Evolutionary conservation across 176 grass and related monocot species (phyloP).

Genomic region (Panicum miliaceum): DNA sequence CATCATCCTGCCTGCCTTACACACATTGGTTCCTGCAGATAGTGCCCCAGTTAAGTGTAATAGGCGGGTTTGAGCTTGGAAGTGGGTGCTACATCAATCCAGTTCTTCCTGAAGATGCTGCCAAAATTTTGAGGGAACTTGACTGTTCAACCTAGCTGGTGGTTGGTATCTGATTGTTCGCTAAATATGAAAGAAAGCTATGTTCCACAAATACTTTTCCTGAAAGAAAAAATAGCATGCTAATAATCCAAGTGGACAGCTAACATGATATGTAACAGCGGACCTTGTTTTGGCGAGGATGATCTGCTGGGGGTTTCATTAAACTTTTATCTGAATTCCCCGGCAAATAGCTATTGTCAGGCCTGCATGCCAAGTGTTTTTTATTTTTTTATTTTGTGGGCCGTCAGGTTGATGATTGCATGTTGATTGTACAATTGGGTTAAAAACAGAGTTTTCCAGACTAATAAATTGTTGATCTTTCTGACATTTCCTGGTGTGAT

Average conservation of each 20-base stretch:
- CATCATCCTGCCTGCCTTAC: constrained; percentile 55
- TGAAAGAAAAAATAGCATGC: neutral
- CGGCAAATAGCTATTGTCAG: neutral
- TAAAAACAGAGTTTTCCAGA: neutral
- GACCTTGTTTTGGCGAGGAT: neutral
- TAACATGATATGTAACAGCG: neutral
- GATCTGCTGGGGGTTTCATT: neutral
- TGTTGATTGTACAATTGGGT: constrained; percentile 13
- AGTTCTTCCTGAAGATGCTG: constrained; percentile 93
- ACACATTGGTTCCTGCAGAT: constrained; percentile 97
- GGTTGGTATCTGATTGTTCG: neutral
- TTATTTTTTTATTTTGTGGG: neutral
- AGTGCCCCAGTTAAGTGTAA: constrained; percentile 66
- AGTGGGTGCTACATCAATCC: constrained; percentile 96
- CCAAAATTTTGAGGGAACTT: constrained; percentile 79
- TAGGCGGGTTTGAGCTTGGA: constrained; percentile 91
- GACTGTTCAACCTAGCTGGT: constrained; percentile 53
- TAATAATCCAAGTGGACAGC: constrained; percentile 27
- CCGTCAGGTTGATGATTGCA: neutral
- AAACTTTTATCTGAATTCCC: neutral
- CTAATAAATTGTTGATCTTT: neutral
- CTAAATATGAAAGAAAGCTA: neutral
- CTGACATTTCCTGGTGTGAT: neutral
- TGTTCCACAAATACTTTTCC: neutral
- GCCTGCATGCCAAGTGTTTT: neutral